Base-by-base conservation (phyloP, 495 filamentous ascomycete species). In the Neurospora tetrasperma region DNA sequence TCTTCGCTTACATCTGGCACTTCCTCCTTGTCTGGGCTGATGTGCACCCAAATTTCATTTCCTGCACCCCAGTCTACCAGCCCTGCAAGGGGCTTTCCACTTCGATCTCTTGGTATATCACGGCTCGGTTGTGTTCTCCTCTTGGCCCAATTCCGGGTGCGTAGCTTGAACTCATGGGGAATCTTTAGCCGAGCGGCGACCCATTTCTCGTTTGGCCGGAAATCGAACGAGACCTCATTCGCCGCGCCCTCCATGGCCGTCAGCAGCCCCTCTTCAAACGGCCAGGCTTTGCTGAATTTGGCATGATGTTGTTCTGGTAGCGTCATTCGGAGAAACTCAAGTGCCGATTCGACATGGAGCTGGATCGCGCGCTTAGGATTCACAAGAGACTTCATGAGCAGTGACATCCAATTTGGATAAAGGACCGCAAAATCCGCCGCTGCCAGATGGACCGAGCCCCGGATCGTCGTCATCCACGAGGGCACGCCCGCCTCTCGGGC, bases 371-470 rank as follows among this genome's bases (percentile, higher is more conserved):
- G 83, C 71, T 81, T 78, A 11, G 87, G 85, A 71, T 90, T 83
- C 35, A 89, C 84, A 10, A 87, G 86, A 71, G 85, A 84, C 77
- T 90, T 90, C 71, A 90, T 82, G 18, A 87, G 79, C 38, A 88
- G 70, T 40, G 85, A 85, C 76, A 85, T 84, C 75, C 86, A 80
- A 69, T 83, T 79, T 42, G 85, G 87, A 77, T 90, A 91, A 69
- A 90, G 80, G 16, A 90, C 74, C n/a, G 85, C 83, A 72, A 90
- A 89, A 77, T 90, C 88, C 20, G 84, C 87, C 73, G 89, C 85
- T 18, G 83, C 85, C 40, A 90, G 78, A 73, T 90, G 87, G 7
- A 89, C 84, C 7, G 85, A 86, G 44, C 88, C 88, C 38, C 87
- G 82, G n/a, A 89, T 83, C 12, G 88, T 90, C 77, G 86, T 79